A percentile compares a stretch with the other conserved stretches of the same genome.
phyloP scores from a whole-genome alignment of 192 early-diverging fungal genomes.

The Coemansia furcata region DNA sequence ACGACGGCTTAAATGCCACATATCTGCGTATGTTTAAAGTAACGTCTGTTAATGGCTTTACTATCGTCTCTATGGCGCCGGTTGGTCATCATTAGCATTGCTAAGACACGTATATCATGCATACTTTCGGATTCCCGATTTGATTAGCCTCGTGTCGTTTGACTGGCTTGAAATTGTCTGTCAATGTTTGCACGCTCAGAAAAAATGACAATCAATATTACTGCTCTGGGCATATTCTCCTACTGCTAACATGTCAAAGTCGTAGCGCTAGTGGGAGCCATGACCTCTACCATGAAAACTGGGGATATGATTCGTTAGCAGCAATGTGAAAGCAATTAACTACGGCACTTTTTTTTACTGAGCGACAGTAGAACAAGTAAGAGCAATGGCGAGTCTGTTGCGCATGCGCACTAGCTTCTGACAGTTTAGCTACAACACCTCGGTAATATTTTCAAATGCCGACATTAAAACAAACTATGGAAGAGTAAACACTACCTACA shows the following conservation, averaged over 20 bases:
- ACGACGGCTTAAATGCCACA: too few relatives aligned
- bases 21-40: too few relatives aligned
- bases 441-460: neutral
- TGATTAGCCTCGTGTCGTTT: neutral
- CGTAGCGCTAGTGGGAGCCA: neutral
- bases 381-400: neutral
- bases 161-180: neutral
- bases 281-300: neutral
- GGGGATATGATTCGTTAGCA: neutral
- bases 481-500: neutral
- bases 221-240: neutral
- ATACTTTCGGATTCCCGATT: neutral
- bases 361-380: neutral
- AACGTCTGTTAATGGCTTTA: too few relatives aligned
- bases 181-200: neutral
- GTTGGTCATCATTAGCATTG: too few relatives aligned
- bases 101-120: too few relatives aligned
- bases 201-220: neutral
- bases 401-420: neutral
- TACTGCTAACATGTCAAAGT: neutral
- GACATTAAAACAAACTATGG: neutral
- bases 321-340: neutral
- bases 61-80: too few relatives aligned
- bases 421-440: neutral
- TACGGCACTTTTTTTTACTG: conserved; percentile 4